Evolutionary conservation across 768 basidiomycete genomes (phyloP).

Genomic region (Amanita inopinata): DNA sequence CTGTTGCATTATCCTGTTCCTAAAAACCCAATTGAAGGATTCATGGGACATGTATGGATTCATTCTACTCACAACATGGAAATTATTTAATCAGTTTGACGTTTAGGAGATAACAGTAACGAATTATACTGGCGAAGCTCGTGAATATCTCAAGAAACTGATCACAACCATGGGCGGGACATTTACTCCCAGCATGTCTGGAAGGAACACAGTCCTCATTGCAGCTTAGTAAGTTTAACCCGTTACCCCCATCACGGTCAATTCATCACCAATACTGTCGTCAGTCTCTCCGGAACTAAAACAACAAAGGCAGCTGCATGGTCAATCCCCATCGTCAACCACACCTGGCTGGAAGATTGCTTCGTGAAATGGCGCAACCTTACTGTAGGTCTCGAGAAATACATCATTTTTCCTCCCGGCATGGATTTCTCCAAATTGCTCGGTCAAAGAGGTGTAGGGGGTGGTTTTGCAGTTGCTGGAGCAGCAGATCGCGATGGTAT

Average conservation of each 20-base stretch:
- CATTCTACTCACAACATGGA: background rate
- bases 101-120: conserved; percentile 71
- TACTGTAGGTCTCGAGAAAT: conserved; percentile 54
- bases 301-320: conserved; percentile 65
- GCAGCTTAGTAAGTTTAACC: conserved; percentile 67
- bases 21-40: conserved; percentile 44
- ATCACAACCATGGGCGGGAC: conserved; percentile 67
- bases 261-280: background rate
- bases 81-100: background rate
- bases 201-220: conserved; percentile 69
- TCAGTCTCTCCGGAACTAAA: conserved; percentile 44
- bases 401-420: conserved; percentile 58
- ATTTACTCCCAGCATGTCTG: conserved; percentile 78
- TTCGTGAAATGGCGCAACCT: conserved; percentile 70
- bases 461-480: conserved; percentile 10
- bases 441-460: conserved; percentile 31
- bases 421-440: conserved; percentile 48
- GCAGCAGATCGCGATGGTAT: conserved; percentile 7
- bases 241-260: conserved; percentile 1
- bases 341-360: conserved; percentile 88
- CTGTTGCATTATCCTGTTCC: conserved; percentile 83
- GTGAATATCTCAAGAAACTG: conserved; percentile 83
- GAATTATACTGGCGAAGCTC: conserved; percentile 78
- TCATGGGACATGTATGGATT: conserved; percentile 47
- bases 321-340: conserved; percentile 83